Evolutionary conservation across 129 eudicot genomes (phyloP).

Genomic region (Helichrysum umbraculigerum): DNA sequence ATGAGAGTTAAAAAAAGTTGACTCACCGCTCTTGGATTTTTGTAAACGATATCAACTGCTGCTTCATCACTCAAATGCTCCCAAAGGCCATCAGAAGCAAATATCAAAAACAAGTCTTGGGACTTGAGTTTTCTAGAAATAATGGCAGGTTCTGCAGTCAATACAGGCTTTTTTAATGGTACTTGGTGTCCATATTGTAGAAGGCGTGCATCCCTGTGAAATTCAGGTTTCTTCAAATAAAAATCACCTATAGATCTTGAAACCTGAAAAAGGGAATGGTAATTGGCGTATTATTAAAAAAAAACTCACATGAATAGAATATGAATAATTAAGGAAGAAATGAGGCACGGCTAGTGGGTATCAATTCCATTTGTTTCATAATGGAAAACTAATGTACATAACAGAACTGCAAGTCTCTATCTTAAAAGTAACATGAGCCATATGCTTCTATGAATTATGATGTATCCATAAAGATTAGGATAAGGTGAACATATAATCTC

Average conservation of each 20-base stretch:
- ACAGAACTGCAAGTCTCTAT: constrained; percentile 25
- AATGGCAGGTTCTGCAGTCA: constrained; percentile 86
- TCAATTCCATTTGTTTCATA: constrained; percentile 18
- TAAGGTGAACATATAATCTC: constrained; percentile 17
- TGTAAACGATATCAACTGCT: constrained; percentile 79
- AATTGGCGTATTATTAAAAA: constrained; percentile 7
- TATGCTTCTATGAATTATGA: background rate
- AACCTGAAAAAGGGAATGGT: constrained; percentile 53
- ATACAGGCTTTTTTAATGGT: constrained; percentile 67
- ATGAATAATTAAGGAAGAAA: constrained; percentile 16
- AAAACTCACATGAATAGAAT: background rate
- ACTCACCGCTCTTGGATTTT: constrained; percentile 86
- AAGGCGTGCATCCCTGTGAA: constrained; percentile 71
- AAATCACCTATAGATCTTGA: constrained; percentile 98
- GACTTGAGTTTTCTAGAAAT: constrained; percentile 64
- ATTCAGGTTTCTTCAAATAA: constrained; percentile 88
- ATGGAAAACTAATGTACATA: constrained; percentile 13
- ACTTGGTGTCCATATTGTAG: constrained; percentile 60
- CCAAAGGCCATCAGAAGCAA: constrained; percentile 98
- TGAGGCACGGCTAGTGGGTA: constrained; percentile 24
- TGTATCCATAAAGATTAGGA: constrained; percentile 16
- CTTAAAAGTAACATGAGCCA: constrained; percentile 15
- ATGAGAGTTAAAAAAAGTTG: constrained; percentile 8
- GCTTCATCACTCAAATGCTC: constrained; percentile 81
- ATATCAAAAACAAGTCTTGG: constrained; percentile 81